phyloP scores from a whole-genome alignment of 2,329 filamentous ascomycete species.

The Colletotrichum tanaceti region DNA sequence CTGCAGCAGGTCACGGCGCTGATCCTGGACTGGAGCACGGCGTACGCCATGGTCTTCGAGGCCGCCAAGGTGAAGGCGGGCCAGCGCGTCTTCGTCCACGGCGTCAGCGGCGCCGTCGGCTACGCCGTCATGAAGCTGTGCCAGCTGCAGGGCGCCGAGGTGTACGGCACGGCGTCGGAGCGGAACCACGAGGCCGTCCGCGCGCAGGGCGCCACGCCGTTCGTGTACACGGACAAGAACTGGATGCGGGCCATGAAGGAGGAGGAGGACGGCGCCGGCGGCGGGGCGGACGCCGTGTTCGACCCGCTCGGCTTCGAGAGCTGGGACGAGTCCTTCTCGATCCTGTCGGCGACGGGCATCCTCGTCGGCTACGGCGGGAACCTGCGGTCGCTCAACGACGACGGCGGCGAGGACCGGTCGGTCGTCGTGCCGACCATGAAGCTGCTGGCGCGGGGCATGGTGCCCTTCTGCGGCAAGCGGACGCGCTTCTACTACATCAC shows the following conservation, averaged over 20 bases:
- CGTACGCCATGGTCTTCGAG: conserved; percentile 52
- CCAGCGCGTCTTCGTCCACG: conserved; percentile 62
- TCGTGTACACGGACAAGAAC: conserved; percentile 60
- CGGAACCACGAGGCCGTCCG: conserved; percentile 57
- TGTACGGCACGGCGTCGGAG: conserved; percentile 61
- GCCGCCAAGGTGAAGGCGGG: conserved; percentile 55
- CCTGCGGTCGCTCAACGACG: conserved; percentile 46
- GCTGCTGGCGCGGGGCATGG: conserved; percentile 46
- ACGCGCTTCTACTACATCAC: conserved; percentile 53
- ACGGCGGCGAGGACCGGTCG: conserved; percentile 48
- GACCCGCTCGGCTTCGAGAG: conserved; percentile 63
- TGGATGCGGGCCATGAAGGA: conserved; percentile 60
- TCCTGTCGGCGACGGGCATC: conserved; percentile 54
- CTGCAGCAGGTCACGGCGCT: conserved; percentile 55
- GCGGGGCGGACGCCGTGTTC: conserved; percentile 60
- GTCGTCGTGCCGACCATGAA: conserved; percentile 49
- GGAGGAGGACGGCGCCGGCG: too few relatives aligned
- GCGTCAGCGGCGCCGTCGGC: conserved; percentile 62
- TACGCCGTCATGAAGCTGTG: conserved; percentile 56
- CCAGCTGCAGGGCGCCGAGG: conserved; percentile 56
- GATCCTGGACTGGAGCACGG: conserved; percentile 59
- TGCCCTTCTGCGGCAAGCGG: conserved; percentile 42
- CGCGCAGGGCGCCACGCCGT: conserved; percentile 54
- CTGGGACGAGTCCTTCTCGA: conserved; percentile 61
- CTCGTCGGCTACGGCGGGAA: conserved; percentile 55